Evolutionary conservation across 257 asterid species (phyloP).

Genomic region (Knoxia roxburghii): DNA sequence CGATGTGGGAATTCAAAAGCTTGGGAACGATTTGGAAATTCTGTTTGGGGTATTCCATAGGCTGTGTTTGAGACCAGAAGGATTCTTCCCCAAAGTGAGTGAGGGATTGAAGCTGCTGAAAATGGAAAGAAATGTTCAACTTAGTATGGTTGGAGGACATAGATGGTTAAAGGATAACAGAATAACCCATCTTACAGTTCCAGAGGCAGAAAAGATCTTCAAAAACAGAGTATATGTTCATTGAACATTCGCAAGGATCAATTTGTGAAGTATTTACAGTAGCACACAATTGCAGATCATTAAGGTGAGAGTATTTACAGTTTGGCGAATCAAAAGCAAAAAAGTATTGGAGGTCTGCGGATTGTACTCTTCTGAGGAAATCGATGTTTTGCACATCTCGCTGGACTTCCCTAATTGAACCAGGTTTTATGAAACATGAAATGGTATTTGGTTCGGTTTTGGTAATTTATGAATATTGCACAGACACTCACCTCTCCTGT

Average conservation of each 20-base stretch:
- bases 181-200: conserved; percentile 48
- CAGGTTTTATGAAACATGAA: neutral
- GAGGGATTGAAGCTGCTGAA: conserved; percentile 74
- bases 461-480: neutral
- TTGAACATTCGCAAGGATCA: neutral
- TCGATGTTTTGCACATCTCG: neutral
- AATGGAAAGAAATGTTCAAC: conserved; percentile 44
- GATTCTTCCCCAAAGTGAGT: conserved; percentile 72
- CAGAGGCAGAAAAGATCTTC: conserved; percentile 59
- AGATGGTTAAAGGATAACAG: conserved; percentile 74
- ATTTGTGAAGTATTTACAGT: neutral
- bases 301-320: neutral
- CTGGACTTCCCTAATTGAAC: neutral
- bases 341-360: neutral
- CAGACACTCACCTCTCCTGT: neutral
- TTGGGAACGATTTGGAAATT: conserved; percentile 57
- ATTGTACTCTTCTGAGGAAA: neutral
- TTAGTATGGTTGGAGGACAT: conserved; percentile 51
- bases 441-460: neutral
- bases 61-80: conserved; percentile 93
- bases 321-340: neutral
- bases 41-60: conserved; percentile 58
- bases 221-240: conserved; percentile 51
- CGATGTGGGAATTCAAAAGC: conserved; percentile 64
- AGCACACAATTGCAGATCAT: neutral